Base-by-base conservation (phyloP, 371 early-diverging fungal species). In the Massospora cicadina region DNA sequence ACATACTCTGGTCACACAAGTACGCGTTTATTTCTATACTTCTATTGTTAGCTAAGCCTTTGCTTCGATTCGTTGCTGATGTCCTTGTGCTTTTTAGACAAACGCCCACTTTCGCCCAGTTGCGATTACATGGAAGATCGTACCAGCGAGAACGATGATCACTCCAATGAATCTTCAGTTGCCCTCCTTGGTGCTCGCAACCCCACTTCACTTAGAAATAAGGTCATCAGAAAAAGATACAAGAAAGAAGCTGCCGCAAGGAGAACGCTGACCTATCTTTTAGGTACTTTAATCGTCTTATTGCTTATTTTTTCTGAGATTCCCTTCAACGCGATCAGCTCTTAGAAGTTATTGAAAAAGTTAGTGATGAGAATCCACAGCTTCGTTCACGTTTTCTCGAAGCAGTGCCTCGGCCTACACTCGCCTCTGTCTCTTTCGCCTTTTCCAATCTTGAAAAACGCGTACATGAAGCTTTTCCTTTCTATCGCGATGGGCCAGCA, bases 361-460 rank as follows among this genome's bases (percentile, higher is more conserved):
- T 96, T 43, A 77, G 91, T 24, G 77, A 79, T 7, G 72, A 76
- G 32, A 83, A 93, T 71, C 89, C 92, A 12, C 70, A 76, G 21
- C 75, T 93, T 25, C 81, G 82, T 58, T 71, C 78, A 24, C 81
- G 86, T 55, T 81, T 93, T 53, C 81, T 86, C 65, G 71, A 79
- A 3, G 78, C 88, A 66, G 79, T 94, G 53, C 95, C 95, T 32
- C 81, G 85, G 58, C 97, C 97, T 27, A 89, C 94, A 12, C 77
- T 95, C 59, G 73, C 75, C 43, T 83, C 89, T n/a, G 88, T 87
- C 0, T 74, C 81, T 54, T 69, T 74, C 53, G 81, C 84, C 23
- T 76, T 96, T 53, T 69, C 71, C 53, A 77, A 79, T 25, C 73
- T 88, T 60, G 86, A 90, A 67, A 83, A 83, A 68, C 77, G 79